Percentiles rank a stretch among this genome's conserved stretches.
Conservation (phyloP, 2,329 filamentous ascomycete genomes). For the Diaporthe humulicola region DNA sequence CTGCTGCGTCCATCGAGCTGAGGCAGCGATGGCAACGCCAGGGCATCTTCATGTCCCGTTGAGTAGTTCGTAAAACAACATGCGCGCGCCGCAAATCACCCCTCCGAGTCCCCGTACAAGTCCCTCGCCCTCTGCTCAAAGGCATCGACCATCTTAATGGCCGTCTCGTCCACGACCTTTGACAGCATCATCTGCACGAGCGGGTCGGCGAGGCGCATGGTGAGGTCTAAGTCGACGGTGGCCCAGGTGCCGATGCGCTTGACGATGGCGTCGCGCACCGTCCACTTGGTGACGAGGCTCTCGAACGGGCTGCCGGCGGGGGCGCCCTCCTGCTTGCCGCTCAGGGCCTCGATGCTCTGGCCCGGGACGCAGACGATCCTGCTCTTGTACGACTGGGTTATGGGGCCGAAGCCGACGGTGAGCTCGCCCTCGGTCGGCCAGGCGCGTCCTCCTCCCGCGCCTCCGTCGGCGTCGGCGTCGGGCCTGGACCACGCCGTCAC, state of each 20-base stretch:
- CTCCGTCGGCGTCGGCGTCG: constrained; percentile 53
- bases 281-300: constrained; percentile 79
- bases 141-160: constrained; percentile 89
- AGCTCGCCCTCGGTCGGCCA: constrained; percentile 84
- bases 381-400: constrained; percentile 87
- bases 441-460: constrained; percentile 51
- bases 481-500: constrained; percentile 81
- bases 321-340: constrained; percentile 63
- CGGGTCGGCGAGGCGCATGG: constrained; percentile 90
- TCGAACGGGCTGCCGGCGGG: constrained; percentile 61
- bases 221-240: constrained; percentile 80
- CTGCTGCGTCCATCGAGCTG: not conserved
- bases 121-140: constrained; percentile 85
- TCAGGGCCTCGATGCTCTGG: constrained; percentile 81
- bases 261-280: constrained; percentile 59
- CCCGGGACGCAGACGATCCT: constrained; percentile 82
- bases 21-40: not conserved
- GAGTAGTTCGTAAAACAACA: not conserved
- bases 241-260: constrained; percentile 64
- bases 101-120: constrained; percentile 57
- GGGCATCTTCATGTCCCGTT: not conserved
- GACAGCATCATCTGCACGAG: constrained; percentile 86
- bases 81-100: constrained; percentile 1
- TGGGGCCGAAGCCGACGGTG: constrained; percentile 85
- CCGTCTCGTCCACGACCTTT: constrained; percentile 86